A percentile compares a stretch with the other conserved stretches of the same genome.
Conservation (phyloP, 176 grass and related monocot genomes). For the Stipa capillata region DNA sequence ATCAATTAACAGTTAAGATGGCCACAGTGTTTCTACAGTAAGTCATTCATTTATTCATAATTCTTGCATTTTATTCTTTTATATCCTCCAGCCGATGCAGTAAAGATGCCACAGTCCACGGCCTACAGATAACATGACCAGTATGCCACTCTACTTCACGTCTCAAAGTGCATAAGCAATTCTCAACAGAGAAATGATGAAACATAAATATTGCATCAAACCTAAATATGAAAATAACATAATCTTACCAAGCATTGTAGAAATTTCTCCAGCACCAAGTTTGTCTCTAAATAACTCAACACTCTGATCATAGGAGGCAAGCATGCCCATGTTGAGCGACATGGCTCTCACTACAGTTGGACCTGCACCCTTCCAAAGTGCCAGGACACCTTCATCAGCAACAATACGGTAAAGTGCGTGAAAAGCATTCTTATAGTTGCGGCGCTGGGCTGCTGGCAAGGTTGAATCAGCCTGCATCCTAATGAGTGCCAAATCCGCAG, state of each 20-base stretch:
- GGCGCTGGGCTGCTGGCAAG: slow-evolving; percentile 61
- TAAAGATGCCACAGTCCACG: neutral
- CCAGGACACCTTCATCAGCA: slow-evolving; percentile 83
- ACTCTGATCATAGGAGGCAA: slow-evolving; percentile 91
- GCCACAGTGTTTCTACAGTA: neutral
- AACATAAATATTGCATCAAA: neutral
- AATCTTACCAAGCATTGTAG: slow-evolving; percentile 70
- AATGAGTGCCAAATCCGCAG: slow-evolving; percentile 86
- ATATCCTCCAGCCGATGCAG: neutral
- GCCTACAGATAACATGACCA: neutral
- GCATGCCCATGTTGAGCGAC: slow-evolving; percentile 94
- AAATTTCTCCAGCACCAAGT: slow-evolving; percentile 71
- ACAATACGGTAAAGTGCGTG: slow-evolving; percentile 72
- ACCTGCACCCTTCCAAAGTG: slow-evolving; percentile 92
- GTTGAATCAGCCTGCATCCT: slow-evolving; percentile 97
- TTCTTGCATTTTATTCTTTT: neutral
- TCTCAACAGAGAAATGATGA: neutral
- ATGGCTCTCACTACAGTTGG: slow-evolving; percentile 90
- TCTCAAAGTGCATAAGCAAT: neutral
- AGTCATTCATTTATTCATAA: neutral
- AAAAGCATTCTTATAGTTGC: slow-evolving; percentile 91
- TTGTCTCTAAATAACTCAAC: slow-evolving; percentile 80
- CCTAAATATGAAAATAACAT: neutral
- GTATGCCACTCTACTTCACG: neutral
- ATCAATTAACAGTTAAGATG: neutral